Percentiles rank a stretch among this genome's conserved stretches.
These are phyloP conservation scores for Cucumis sativus DNA, from an alignment of 306 rosid species.

Conservation along the genomic window DNA sequence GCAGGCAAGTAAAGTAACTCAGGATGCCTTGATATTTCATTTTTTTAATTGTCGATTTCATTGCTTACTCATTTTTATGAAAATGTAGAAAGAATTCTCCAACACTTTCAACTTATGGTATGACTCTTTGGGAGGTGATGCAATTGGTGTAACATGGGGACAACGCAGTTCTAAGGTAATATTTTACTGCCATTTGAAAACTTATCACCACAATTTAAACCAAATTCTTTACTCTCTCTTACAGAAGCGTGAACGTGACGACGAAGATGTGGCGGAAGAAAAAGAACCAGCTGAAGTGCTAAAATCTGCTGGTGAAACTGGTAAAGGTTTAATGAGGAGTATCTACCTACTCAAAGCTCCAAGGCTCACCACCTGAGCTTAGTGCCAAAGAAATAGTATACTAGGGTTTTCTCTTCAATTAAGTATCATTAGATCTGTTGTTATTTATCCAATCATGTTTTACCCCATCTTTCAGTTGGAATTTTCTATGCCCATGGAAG, in stretches of 20 bases:
- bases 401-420: neutral
- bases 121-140: constrained; percentile 92
- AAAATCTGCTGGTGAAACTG: constrained; percentile 54
- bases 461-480: neutral
- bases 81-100: constrained; percentile 49
- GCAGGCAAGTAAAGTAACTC: constrained; percentile 56
- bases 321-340: constrained; percentile 72
- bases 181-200: neutral
- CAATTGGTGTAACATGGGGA: constrained; percentile 80
- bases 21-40: constrained; percentile 1
- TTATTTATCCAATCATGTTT: neutral
- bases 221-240: neutral
- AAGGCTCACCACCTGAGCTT: constrained; percentile 10
- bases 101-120: constrained; percentile 65
- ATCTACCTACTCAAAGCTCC: constrained; percentile 59
- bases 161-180: constrained; percentile 51
- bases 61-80: constrained; percentile 3
- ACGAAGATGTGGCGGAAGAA: constrained; percentile 30
- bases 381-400: neutral
- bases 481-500: neutral
- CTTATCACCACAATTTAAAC: neutral
- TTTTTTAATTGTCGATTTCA: neutral
- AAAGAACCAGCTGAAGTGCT: constrained; percentile 40
- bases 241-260: constrained; percentile 63
- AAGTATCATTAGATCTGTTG: neutral